Evolutionary conservation across 257 asterid genomes (phyloP), one percentile per base, ranked within the genome.

Genomic region (Cynanchum wilfordii): DNA sequence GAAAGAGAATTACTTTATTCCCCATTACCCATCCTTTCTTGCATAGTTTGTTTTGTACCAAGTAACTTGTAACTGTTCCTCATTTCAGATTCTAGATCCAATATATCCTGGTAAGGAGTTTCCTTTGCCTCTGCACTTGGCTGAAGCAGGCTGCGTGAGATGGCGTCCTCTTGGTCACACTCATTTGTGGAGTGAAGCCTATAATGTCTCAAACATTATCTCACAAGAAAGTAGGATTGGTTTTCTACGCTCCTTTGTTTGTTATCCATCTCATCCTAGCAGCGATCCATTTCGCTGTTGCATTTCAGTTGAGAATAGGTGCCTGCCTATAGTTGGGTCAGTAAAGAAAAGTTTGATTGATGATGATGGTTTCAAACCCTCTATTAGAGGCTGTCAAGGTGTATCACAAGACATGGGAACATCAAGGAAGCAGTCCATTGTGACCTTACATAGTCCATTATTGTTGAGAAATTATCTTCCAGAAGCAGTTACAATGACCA

Each of bases 91-190:
- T 79, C 87, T 91, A 60, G 98, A 96, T 54, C 97, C 98, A 44
- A 83, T 94, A 88, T 83, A 80, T 80, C 94, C 98, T 66, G 97
- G 98, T 67, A 91, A 88, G 82, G 96, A 91, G 85, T 89, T 90
- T 86, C 99, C 99, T 27, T 90, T 91, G 73, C 99, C 99, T 73
- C 86, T 94, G 76, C 99, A 94, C 84, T 83, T 91, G 86, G 97
- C 97, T 80, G 97, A 88, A 86, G 86, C 92, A 59, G 99, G 99
- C 75, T 88, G 83, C 77, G 85, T 91, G 76, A 74, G 97, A 73
- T 94, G 99, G 91, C 97, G 97, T 70, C 99, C 99, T 75, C 81
- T 89, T 79, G 96, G 99, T 51, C 91, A 85, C 73, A 84, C 91
- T 36, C 84, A 87, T 84, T 83, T 91, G 33, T 91, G 99, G 99